Percentiles rank a stretch among this genome's conserved stretches.
These are phyloP conservation scores for Ustilago curta DNA, from an alignment of 1,284 basidiomycete species.

Conservation along the genomic window DNA sequence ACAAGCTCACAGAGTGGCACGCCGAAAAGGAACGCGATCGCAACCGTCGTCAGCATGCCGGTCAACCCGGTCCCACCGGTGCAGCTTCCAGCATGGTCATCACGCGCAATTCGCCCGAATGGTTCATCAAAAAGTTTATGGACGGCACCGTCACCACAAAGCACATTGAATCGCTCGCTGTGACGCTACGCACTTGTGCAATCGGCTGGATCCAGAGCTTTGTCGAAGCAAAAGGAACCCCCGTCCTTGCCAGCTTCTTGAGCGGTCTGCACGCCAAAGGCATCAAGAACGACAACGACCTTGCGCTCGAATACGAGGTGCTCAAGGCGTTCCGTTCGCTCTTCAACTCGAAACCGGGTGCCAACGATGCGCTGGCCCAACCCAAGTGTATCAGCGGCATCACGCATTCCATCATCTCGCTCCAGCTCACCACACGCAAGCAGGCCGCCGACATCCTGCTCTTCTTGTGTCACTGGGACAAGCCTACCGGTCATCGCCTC, in stretches of 20 bases:
- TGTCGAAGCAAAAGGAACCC: conserved; percentile 78
- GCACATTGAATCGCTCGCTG: conserved; percentile 81
- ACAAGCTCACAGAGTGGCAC: conserved; percentile 83
- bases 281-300: conserved; percentile 74
- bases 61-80: conserved; percentile 71
- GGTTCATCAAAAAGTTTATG: conserved; percentile 88
- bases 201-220: conserved; percentile 69
- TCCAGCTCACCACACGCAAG: conserved; percentile 83
- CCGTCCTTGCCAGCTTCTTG: conserved; percentile 80
- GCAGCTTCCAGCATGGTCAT: conserved; percentile 67
- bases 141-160: conserved; percentile 85
- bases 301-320: conserved; percentile 84
- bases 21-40: conserved; percentile 68
- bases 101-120: conserved; percentile 70
- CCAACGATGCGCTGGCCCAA: conserved; percentile 82
- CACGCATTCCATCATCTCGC: conserved; percentile 84
- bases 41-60: conserved; percentile 66
- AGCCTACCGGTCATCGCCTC: conserved; percentile 71
- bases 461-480: conserved; percentile 73
- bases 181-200: conserved; percentile 77
- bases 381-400: conserved; percentile 84
- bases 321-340: conserved; percentile 88
- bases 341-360: conserved; percentile 81
- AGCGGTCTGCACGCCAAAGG: conserved; percentile 62
- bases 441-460: conserved; percentile 81